Evolutionary conservation across 176 grass and related monocot species (phyloP), one percentile per base, ranked within the genome.

Genomic region (Stipa capillata): DNA sequence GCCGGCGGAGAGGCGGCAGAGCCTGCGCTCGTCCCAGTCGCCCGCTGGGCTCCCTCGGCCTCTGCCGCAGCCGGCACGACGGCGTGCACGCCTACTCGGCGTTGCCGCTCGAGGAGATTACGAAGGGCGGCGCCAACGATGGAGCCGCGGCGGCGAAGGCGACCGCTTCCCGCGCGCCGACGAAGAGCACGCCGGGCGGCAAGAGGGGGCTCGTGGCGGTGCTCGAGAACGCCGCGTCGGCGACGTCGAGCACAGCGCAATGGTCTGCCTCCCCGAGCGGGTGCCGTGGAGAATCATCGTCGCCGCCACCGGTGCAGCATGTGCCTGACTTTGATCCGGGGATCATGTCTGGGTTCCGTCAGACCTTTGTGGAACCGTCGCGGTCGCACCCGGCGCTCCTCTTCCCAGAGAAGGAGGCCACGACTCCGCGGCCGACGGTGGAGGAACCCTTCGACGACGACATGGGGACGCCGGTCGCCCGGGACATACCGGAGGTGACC

Each of bases 41-140:
- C 87, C 32, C 72, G 33, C 65, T 91, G n/a, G 80, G 82, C 64
- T 81, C 87, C 23, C 74, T 89, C 61, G 51, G 48, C 41, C 80
- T 95, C 65, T 62, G 75, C 76, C 63, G 77, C 87, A 16, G 54
- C 21, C 16, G 67, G 5, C 39, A 42, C 36, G 59, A 66, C 58
- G 25, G 7, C 62, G 62, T 81, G 27, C 78, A 21, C 31, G 55
- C 43, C 11, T 84, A 69, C 80, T 36, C 42, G 16, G 10, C 3
- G 69, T 64, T 82, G 41, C 54, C 73, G 28, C n/a, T 29, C 3
- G 75, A 66, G 17, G 70, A 76, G 16, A 25, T 36, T 42, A 5
- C 3, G 31, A 73, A 18, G 41, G 29, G 71, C 83, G 29, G 79
- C 86, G 68, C 81, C 78, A 2, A 34, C 86, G 36, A 79, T 57